These are phyloP conservation scores for Aspergillus coremiiformis DNA, from an alignment of 495 filamentous ascomycete species.

Conservation along the genomic window DNA sequence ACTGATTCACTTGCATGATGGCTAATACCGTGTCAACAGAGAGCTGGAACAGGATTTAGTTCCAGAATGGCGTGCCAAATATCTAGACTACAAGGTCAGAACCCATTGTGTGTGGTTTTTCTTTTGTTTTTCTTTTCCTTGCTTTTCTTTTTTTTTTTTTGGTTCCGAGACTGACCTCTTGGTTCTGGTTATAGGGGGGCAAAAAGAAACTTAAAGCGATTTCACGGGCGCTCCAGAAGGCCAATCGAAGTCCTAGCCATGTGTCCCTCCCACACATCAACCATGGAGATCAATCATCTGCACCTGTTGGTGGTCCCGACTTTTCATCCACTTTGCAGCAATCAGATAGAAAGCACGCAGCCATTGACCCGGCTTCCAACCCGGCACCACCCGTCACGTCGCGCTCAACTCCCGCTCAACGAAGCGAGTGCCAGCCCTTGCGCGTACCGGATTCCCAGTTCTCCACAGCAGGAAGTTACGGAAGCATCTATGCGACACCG, in stretches of 20 bases:
- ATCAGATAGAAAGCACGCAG: conserved; percentile 20
- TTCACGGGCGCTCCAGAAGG: conserved; percentile 55
- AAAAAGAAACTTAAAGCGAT: conserved; percentile 88
- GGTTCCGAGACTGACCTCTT: neutral
- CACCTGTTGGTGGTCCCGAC: conserved; percentile 7
- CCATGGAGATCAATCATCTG: conserved; percentile 4
- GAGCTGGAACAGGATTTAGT: conserved; percentile 82
- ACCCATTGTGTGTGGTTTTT: neutral
- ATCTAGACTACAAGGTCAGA: conserved; percentile 78
- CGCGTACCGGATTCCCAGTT: conserved; percentile 34
- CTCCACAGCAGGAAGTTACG: conserved; percentile 51
- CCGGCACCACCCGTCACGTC: conserved; percentile 9
- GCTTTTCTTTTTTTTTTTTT: neutral
- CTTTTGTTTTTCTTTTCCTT: neutral
- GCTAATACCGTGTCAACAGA: conserved; percentile 27
- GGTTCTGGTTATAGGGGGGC: conserved; percentile 40
- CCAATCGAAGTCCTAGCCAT: conserved; percentile 48
- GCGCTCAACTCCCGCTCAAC: conserved; percentile 22
- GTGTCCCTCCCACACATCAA: conserved; percentile 24
- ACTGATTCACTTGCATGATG: conserved; percentile 5
- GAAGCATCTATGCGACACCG: conserved; percentile 65
- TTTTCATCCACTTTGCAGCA: conserved; percentile 10
- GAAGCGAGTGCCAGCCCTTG: conserved; percentile 33
- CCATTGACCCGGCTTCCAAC: conserved; percentile 9
- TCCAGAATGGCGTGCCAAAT: conserved; percentile 89